Evolutionary conservation across 2,329 filamentous ascomycete species (phyloP).

Genomic region (Xylaria sp.): DNA sequence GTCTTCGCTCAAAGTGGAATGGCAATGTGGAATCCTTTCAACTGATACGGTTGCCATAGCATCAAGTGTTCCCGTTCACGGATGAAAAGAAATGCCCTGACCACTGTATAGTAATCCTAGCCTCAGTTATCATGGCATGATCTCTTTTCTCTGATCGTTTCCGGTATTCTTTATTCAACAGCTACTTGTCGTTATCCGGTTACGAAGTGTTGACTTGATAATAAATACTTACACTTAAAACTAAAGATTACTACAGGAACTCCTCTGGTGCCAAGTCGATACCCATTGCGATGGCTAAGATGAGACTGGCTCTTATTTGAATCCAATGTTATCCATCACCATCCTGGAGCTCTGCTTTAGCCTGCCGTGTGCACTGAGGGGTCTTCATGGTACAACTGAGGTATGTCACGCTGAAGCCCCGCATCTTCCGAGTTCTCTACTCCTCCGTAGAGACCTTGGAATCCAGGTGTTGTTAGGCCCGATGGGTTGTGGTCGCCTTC

Average conservation of each 20-base stretch:
- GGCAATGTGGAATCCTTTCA: slow-evolving; percentile 22
- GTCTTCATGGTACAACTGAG: slow-evolving; percentile 26
- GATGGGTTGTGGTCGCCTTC: slow-evolving; percentile 51
- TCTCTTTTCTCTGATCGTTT: slow-evolving; percentile 9
- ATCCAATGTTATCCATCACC: background rate
- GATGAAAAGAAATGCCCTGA: slow-evolving; percentile 2
- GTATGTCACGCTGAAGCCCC: slow-evolving; percentile 50
- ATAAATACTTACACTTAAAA: slow-evolving; percentile 6
- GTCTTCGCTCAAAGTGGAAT: background rate
- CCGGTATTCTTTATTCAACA: slow-evolving; percentile 11
- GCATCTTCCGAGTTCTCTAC: slow-evolving; percentile 61
- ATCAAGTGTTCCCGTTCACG: slow-evolving; percentile 19
- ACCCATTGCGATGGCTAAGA: background rate
- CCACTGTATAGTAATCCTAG: background rate
- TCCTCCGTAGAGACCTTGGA: slow-evolving; percentile 60
- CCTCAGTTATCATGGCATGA: slow-evolving; percentile 11
- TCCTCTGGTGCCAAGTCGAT: slow-evolving; percentile 1
- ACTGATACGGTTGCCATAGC: slow-evolving; percentile 19
- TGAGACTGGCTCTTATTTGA: background rate
- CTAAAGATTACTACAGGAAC: background rate
- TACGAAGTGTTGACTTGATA: slow-evolving; percentile 11
- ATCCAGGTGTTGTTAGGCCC: slow-evolving; percentile 57
- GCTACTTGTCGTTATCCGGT: slow-evolving; percentile 5
- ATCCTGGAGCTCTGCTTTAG: background rate
- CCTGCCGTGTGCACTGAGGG: slow-evolving; percentile 7